phyloP scores from a whole-genome alignment of 2,329 filamentous ascomycete species.

The Sarocladium kiliense region DNA sequence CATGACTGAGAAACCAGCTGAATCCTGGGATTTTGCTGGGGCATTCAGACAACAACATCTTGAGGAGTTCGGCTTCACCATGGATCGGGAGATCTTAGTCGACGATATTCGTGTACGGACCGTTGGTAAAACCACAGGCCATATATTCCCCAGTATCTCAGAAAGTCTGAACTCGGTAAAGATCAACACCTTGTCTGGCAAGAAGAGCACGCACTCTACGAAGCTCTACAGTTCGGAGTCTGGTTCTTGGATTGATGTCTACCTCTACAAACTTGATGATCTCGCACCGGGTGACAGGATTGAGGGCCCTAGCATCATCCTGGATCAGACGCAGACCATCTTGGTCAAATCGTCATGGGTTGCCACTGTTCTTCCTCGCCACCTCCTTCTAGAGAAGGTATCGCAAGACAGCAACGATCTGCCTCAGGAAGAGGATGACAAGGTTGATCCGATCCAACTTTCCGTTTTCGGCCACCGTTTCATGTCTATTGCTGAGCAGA shows the following conservation, averaged over 20 bases:
- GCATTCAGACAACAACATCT: constrained; percentile 30
- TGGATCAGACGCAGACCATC: constrained; percentile 60
- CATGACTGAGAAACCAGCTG: constrained; percentile 27
- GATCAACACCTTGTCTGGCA: constrained; percentile 14
- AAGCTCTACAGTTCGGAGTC: constrained; percentile 20
- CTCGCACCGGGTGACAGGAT: constrained; percentile 61
- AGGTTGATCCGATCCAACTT: constrained; percentile 44
- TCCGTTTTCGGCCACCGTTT: constrained; percentile 73
- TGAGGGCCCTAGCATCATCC: constrained; percentile 60
- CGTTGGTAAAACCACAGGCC: constrained; percentile 21
- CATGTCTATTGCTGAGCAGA: constrained; percentile 77
- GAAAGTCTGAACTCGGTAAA: constrained; percentile 18
- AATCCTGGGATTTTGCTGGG: constrained; percentile 23
- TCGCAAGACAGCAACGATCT: constrained; percentile 44
- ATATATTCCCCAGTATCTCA: constrained; percentile 19
- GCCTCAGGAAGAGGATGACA: constrained; percentile 18
- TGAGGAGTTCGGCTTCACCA: constrained; percentile 36
- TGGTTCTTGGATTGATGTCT: constrained; percentile 21
- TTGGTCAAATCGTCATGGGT: constrained; percentile 19
- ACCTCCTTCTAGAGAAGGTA: constrained; percentile 30
- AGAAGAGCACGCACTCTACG: too few species aligned
- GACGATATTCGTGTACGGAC: constrained; percentile 38
- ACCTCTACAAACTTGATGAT: constrained; percentile 18
- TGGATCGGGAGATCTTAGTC: constrained; percentile 31
- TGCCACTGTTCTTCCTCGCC: too few species aligned